A percentile compares a stretch with the other conserved stretches of the same genome.
phyloP scores from a whole-genome alignment of 2,329 filamentous ascomycete species.

The Aspergillus puulaauensis region DNA sequence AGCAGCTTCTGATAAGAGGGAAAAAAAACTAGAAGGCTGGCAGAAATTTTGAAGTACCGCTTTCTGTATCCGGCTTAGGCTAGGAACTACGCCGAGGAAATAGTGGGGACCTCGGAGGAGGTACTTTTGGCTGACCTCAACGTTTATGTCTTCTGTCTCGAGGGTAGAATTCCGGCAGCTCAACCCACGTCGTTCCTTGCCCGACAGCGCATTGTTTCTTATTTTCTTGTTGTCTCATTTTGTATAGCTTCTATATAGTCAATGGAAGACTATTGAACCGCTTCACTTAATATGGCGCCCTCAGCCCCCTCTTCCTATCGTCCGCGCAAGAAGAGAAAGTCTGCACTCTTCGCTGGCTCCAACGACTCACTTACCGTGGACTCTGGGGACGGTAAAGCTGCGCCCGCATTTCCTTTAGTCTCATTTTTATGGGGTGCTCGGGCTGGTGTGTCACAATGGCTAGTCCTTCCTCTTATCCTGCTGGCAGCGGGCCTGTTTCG shows the following conservation, averaged over 20 bases:
- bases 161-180: background rate
- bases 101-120: conserved; percentile 21
- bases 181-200: background rate
- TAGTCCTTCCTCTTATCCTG: conserved; percentile 80
- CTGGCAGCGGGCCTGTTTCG: conserved; percentile 90
- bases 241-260: background rate
- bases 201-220: background rate
- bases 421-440: conserved; percentile 94
- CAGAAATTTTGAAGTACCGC: conserved; percentile 31
- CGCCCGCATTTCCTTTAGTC: conserved; percentile 82
- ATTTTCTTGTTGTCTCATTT: background rate
- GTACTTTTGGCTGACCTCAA: conserved; percentile 8
- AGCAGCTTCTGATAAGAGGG: conserved; percentile 29
- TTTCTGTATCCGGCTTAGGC: conserved; percentile 18
- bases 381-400: conserved; percentile 44
- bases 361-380: conserved; percentile 47
- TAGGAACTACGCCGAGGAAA: conserved; percentile 18
- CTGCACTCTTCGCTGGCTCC: conserved; percentile 33
- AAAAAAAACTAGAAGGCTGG: conserved; percentile 33
- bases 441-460: conserved; percentile 82
- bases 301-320: conserved; percentile 37
- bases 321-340: conserved; percentile 48
- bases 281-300: conserved; percentile 27
- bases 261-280: conserved; percentile 24
- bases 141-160: too few relatives aligned